Evolutionary conservation across 306 rosid species (phyloP), one percentile per base, ranked within the genome.

Genomic region (Dryas alaskensis): DNA sequence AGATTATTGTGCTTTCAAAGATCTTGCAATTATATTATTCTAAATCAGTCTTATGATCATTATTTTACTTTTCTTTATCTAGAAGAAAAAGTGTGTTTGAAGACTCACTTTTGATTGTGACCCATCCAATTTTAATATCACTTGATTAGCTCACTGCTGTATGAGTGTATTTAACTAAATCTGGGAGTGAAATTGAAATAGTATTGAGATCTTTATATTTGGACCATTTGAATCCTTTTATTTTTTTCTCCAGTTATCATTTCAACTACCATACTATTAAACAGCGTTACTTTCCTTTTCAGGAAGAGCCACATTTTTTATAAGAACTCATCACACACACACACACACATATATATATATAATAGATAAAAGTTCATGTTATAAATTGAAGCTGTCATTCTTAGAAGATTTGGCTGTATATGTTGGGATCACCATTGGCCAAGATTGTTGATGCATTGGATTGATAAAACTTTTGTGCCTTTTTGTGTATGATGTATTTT

Each of bases 1-100:
- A 2, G 49, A 43, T 8, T 55, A 27, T 67, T 48, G 51, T 39
- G 60, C 45, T n/a, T 39, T n/a, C 8, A 37, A 47, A 58, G 71
- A 60, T 43, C 76, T 67, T 47, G 77, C 43, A 67, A 61, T n/a
- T 77, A 14, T 44, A 37, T 67, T 67, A 50, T 78, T 53, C 46
- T 61, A 46, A 39, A 22, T 48, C 7, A 17, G 65, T 31, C 57
- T 51, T 47, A 37, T 70, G 54, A 59, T 72, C 48, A 60, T 60
- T 81, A 44, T 17, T 22, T 48, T 67, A 25, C 59, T 57, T 57
- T 62, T 48, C 60, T 40, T 49, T n/a, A 12, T 57, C 78, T 37
- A 16, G 61, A 42, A 65, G 48, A 78, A 48, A 81, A 67, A 52
- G 42, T 62, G n/a, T n/a, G 40, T 31, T 45, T 44, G 59, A 65